Conservation (phyloP, 805 yeast species). For the Zygosaccharomyces bailii region DNA sequence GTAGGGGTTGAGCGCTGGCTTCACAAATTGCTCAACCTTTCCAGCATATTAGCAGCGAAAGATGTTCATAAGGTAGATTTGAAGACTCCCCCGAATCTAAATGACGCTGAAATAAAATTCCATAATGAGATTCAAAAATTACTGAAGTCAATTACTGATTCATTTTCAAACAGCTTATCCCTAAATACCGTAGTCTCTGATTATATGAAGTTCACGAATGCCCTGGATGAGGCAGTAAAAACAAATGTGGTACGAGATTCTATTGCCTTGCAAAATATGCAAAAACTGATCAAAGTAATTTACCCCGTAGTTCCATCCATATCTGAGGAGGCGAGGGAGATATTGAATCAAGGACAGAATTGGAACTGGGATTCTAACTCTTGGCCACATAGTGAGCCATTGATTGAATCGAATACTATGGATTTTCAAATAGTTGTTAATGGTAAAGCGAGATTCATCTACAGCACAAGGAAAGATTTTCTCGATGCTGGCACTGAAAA, state of each 20-base stretch:
- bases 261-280: conserved; percentile 47
- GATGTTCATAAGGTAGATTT: conserved; percentile 8
- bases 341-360: conserved; percentile 27
- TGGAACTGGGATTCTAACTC: conserved; percentile 34
- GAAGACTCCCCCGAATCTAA: conserved; percentile 23
- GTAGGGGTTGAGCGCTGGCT: conserved; percentile 89
- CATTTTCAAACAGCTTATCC: conserved; percentile 57
- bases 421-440: conserved; percentile 64
- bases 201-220: conserved; percentile 76
- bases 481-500: conserved; percentile 33
- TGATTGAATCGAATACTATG: conserved; percentile 37
- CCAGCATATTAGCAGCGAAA: conserved; percentile 12
- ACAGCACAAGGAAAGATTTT: conserved; percentile 39
- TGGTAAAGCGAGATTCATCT: conserved; percentile 60
- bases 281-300: conserved; percentile 56
- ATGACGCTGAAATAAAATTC: conserved; percentile 48
- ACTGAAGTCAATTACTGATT: conserved; percentile 49
- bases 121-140: conserved; percentile 55
- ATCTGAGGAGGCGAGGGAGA: conserved; percentile 80
- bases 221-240: conserved; percentile 41
- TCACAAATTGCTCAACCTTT: conserved; percentile 44
- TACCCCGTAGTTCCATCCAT: conserved; percentile 81
- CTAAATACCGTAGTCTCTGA: conserved; percentile 87
- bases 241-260: conserved; percentile 37
- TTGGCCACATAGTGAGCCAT: conserved; percentile 60